Conservation (phyloP, 148 eudicot species). For the Heliamphora exappendiculata region DNA sequence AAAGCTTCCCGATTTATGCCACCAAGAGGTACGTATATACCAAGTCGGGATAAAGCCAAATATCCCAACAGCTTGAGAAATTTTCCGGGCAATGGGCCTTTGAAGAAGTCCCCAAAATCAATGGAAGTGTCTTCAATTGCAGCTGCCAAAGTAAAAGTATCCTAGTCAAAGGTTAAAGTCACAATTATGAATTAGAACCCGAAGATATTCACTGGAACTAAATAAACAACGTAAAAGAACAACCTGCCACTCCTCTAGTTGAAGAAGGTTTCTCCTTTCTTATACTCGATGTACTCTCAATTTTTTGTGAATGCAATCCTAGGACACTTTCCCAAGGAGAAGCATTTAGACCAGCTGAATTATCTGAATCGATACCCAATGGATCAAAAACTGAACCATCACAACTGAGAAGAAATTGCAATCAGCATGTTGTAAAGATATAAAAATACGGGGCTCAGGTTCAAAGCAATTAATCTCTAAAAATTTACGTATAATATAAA, state of each 20-base stretch:
- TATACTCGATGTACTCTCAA: constrained; percentile 67
- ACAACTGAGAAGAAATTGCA: constrained; percentile 29
- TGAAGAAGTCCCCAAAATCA: constrained; percentile 96
- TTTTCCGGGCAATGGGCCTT: constrained; percentile 98
- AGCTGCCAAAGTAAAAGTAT: constrained; percentile 60
- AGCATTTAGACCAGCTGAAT: constrained; percentile 36
- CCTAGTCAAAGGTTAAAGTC: constrained; percentile 34
- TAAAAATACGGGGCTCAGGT: not conserved
- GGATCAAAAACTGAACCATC: constrained; percentile 72
- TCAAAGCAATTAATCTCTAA: not conserved
- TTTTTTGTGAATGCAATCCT: constrained; percentile 40
- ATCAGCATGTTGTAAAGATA: constrained; percentile 4
- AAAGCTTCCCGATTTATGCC: constrained; percentile 96
- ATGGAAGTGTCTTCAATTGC: constrained; percentile 97
- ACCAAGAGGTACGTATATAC: constrained; percentile 95
- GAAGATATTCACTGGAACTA: not conserved
- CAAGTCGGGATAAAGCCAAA: constrained; percentile 87
- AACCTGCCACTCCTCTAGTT: constrained; percentile 85
- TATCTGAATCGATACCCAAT: constrained; percentile 56
- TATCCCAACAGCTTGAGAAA: constrained; percentile 87
- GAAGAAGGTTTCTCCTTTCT: constrained; percentile 67
- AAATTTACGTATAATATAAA: not conserved
- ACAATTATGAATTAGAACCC: constrained; percentile 10
- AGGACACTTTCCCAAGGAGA: constrained; percentile 60
- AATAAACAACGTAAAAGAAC: constrained; percentile 10